Base-by-base conservation (phyloP, 805 yeast species). In the Wickerhamiella nectarea region DNA sequence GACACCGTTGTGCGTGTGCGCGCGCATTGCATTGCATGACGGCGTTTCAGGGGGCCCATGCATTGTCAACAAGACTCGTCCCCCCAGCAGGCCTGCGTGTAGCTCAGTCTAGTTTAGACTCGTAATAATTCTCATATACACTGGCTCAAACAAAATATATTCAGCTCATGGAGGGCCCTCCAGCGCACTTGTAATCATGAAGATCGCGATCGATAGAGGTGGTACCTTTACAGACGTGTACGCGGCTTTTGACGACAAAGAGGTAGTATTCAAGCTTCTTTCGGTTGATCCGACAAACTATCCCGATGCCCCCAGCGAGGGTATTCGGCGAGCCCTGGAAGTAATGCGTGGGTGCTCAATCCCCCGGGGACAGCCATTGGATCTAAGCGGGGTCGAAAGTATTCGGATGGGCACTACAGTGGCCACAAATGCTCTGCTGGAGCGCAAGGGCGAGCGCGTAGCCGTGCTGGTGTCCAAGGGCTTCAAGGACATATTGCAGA, bases 371-470 rank as follows among this genome's bases (percentile, higher is more conserved):
- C 59, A 60, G 29, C 76, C 74, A 3, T 60, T 86, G 47, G 84
- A 79, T 3, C 44, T 63, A 20, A 40, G 48, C 5, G 61, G 63
- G 2, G 80, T 85, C 31, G 76, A 74, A 43, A 72, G 78, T 35
- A 75, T 86, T 38, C 68, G 94, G 45, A 78, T 87, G 81, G 96
- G 96, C 2, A 86, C 96, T 3, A 87, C 96, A 0, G 91, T 86
- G 9, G 97, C 98, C 1, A 89, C 97, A 6, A 89, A 89, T 63
- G 95, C 97, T 1, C 69, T 91, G 26, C 68, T 89, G 47, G 97
- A 89, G 57, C 71, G 97, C 49, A 86, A 86, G 56, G 98, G 97
- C 41, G 93, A 86, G 46, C 66, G 76, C 25, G 87, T 93, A 52
- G 93, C 91, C 1, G 68, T 89, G 47, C 61, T 87, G 4, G 85